Evolutionary conservation across 2,329 filamentous ascomycete genomes (phyloP).

Genomic region (Fusarium pseudoanthophilum): DNA sequence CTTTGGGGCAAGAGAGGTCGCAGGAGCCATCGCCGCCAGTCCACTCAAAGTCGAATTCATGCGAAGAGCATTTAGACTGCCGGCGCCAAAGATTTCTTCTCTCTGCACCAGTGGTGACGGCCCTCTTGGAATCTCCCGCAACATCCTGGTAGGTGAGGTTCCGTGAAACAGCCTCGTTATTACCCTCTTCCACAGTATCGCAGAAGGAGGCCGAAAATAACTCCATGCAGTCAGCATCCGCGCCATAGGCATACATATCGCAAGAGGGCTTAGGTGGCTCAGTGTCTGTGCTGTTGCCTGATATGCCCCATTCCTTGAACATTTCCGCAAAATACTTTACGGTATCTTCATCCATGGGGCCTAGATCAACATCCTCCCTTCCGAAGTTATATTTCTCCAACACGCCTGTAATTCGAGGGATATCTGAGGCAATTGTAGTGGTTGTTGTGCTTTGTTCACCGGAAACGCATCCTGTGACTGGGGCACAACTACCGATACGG

Average conservation of each 20-base stretch:
- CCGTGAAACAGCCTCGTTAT: not conserved
- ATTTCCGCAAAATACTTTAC: not conserved
- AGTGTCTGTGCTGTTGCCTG: not conserved
- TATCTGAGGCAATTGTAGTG: not conserved
- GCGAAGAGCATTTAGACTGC: not conserved
- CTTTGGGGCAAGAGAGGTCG: not conserved
- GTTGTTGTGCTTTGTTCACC: not conserved
- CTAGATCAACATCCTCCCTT: not conserved
- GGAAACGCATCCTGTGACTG: not conserved
- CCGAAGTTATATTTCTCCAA: not conserved
- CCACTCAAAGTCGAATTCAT: not conserved
- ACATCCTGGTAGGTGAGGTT: not conserved
- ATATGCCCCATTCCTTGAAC: not conserved
- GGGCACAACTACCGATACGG: not conserved
- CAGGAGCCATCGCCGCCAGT: not conserved
- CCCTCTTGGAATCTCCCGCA: not conserved
- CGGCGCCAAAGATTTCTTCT: not conserved
- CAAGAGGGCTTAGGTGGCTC: not conserved
- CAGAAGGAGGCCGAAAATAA: not conserved
- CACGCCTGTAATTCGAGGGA: not conserved
- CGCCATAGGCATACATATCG: not conserved
- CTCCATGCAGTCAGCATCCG: not conserved
- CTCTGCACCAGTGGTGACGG: not conserved
- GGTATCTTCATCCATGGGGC: not conserved
- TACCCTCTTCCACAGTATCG: fast-evolving